Evolutionary conservation across 2,329 filamentous ascomycete genomes (phyloP).

Genomic region (Xenoacremonium recifei): DNA sequence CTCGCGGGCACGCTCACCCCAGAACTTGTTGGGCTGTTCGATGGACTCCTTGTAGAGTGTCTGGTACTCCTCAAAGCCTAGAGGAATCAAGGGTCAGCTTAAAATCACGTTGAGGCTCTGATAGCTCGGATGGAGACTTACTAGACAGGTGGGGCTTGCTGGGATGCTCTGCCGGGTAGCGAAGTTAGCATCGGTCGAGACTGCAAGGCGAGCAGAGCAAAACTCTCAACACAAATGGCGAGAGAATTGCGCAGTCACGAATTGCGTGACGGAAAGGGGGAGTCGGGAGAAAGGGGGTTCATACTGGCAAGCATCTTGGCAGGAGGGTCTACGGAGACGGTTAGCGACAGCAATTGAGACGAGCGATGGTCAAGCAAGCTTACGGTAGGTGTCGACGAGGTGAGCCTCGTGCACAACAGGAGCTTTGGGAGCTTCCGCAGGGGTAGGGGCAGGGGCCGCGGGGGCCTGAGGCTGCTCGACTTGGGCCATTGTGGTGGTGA

Average conservation of each 20-base stretch:
- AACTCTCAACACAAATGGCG: constrained; percentile 6
- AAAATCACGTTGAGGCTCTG: constrained; percentile 23
- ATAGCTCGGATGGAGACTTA: constrained; percentile 39
- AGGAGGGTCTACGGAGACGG: constrained; percentile 51
- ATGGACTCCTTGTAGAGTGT: constrained; percentile 80
- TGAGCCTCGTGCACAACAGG: constrained; percentile 74
- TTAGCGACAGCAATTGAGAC: constrained; percentile 16
- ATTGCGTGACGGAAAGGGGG: constrained; percentile 11
- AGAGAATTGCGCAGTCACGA: constrained; percentile 2
- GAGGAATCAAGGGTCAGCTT: constrained; percentile 17
- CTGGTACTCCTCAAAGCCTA: constrained; percentile 66
- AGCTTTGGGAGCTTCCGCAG: constrained; percentile 32
- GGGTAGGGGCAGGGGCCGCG: constrained; percentile 21
- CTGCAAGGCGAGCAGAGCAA: constrained; percentile 8
- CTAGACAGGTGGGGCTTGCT: constrained; percentile 66
- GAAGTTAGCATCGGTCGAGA: constrained; percentile 32
- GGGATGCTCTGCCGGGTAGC: constrained; percentile 58
- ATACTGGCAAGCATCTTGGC: constrained; percentile 67
- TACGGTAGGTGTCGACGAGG: constrained; percentile 71
- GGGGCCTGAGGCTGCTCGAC: constrained; percentile 20
- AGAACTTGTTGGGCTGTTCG: constrained; percentile 84
- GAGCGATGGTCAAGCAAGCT: constrained; percentile 34
- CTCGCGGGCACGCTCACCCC: constrained; percentile 81
- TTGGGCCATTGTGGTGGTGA: constrained; percentile 23
- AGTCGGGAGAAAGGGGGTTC: constrained; percentile 26